Conservation (phyloP, 495 filamentous ascomycete genomes). For the Neurospora sp. region DNA sequence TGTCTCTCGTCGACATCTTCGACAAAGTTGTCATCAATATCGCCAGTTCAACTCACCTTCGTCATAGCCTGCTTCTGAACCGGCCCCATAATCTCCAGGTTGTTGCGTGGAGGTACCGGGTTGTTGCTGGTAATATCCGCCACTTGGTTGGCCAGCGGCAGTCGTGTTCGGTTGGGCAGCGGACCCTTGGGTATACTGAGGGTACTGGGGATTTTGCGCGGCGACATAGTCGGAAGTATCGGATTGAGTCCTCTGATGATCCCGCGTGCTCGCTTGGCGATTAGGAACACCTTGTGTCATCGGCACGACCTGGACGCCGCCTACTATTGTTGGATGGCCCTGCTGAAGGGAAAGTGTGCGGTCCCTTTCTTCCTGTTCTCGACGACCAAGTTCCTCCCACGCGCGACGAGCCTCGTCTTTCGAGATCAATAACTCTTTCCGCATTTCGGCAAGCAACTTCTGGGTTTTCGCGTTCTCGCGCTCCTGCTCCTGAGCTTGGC, state of each 20-base stretch:
- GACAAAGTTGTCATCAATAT: slow-evolving; percentile 37
- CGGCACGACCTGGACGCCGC: slow-evolving; percentile 93
- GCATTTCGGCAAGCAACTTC: slow-evolving; percentile 73
- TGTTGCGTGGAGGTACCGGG: slow-evolving; percentile 10
- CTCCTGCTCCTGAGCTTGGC: slow-evolving; percentile 52
- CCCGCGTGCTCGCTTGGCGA: slow-evolving; percentile 46
- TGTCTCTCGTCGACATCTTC: slow-evolving; percentile 36
- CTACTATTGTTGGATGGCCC: slow-evolving; percentile 81
- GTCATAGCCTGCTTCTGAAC: slow-evolving; percentile 44
- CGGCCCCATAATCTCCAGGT: slow-evolving; percentile 24
- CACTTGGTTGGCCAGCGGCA: slow-evolving; percentile 7
- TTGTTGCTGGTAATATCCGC: slow-evolving; percentile 22
- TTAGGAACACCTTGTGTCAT: slow-evolving; percentile 71
- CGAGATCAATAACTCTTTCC: slow-evolving; percentile 82
- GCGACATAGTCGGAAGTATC: slow-evolving; percentile 30
- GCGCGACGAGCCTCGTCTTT: slow-evolving; percentile 93
- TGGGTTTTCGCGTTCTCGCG: slow-evolving; percentile 58
- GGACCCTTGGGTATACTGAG: slow-evolving; percentile 31
- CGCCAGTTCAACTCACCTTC: slow-evolving; percentile 48
- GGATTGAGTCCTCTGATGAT: slow-evolving; percentile 26
- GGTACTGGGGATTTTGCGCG: slow-evolving; percentile 22
- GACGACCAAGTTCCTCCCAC: slow-evolving; percentile 91
- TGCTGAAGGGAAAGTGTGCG: slow-evolving; percentile 72
- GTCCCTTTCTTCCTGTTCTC: slow-evolving; percentile 94
- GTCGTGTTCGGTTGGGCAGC: slow-evolving; percentile 23